Evolutionary conservation across 495 filamentous ascomycete species (phyloP), one percentile per base, ranked within the genome.

Genomic region (Hyaloscypha hepaticicola): DNA sequence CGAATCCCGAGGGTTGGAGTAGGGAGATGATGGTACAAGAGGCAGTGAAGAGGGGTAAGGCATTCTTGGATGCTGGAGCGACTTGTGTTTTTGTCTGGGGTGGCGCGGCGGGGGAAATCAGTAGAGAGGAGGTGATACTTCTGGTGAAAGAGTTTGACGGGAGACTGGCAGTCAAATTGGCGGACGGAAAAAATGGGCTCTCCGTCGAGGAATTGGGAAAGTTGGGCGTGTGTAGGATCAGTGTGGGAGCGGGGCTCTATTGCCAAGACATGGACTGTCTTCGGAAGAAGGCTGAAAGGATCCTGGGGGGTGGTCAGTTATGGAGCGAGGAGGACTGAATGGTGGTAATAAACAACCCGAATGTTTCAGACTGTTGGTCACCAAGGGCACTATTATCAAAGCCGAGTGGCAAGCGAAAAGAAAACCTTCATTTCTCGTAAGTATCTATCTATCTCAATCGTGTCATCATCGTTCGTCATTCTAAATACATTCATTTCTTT

Each of bases 31-130:
- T 48, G 45, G 0, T 67, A 14, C 33, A 62, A 9, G 77, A 82
- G 55, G 77, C 73, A 6, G 72, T 82, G 25, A 59, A 67, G 28
- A 66, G 80, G 4, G 81, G 81, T 0, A 76, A 71, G 60, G 72
- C 71, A 21, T 82, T 76, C 71, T 64, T 82, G 24, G 72, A 72
- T 1, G 79, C 79, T 19, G 79, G 79, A 12, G 72, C 72, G 5
- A 71, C 66, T 8, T 80, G 76, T 1, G 78, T 82, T 0, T 82
- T 82, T 76, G 77, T 81, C 25, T 82, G 78, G 78, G 81, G 80
- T 53, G 77, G 78, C 0, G 55, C 51, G 19, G 51, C 69, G 0
- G 52, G 77, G 5, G 76, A 76, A 0, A 63, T 80, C 12, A 66
- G 78, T 7, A 71, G 67, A 3, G 70, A 71, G 14, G 78, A 79